Evolutionary conservation across 768 basidiomycete genomes (phyloP), one percentile per base, ranked within the genome.

Genomic region (Coprinellus micaceus): DNA sequence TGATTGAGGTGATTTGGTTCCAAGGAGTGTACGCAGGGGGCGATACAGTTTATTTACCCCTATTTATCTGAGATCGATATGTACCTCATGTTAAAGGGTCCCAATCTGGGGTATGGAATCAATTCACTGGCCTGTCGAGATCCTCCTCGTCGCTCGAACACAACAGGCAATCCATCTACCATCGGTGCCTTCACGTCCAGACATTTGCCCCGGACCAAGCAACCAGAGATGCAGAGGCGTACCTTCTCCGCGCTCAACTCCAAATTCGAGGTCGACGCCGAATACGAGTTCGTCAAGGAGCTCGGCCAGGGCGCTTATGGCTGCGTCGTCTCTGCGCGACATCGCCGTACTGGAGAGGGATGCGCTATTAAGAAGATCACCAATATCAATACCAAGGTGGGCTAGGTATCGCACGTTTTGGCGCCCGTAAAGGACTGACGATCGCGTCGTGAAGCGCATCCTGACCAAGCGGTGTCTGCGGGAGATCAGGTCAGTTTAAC

Each of bases 321-420:
- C 40, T 94, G 89, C 66, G 92, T 94, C 61, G 88, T 94, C 55
- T 82, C 89, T 25, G 94, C 95, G 0, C 84, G 84, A 62, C 91
- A 94, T 72, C 85, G 84, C 60, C 72, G 85, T 63, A 86, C 90
- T 2, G 90, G 91, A 22, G 91, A 94, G 66, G 89, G 89, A 10
- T 93, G 92, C 61, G 93, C 93, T 63, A 94, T 96, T 75, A 96
- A 96, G 81, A 95, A 95, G 79, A 94, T 94, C 67, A 91, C 91
- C 57, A 93, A 92, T 67, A 94, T 94, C 70, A 91, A 92, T 68
- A 91, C 89, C 52, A 93, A 92, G 82, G 89, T 83, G 41, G 51
- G 24, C 57, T 22, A 5, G 17, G 2, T 10, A 29, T 36, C 29
- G 26, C 13, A 33, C 33, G 13, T 10, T 15, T 12, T 11, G 13